A percentile compares a stretch with the other conserved stretches of the same genome.
These are phyloP conservation scores for Penicillium atrosanguineum DNA, from an alignment of 495 filamentous ascomycete species.

Conservation along the genomic window DNA sequence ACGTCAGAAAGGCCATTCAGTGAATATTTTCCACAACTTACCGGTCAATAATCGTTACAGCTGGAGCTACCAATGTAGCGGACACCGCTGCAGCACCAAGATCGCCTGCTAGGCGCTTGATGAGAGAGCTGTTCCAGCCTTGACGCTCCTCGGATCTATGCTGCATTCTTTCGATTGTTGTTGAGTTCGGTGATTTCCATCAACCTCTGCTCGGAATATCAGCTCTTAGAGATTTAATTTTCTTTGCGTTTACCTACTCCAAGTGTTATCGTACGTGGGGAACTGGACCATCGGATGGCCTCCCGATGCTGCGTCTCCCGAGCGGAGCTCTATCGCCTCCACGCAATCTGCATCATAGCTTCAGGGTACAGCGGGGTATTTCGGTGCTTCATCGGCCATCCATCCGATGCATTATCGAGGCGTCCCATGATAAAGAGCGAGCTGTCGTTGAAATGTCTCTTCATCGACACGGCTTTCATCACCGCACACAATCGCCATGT, in stretches of 20 bases:
- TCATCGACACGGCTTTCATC: conserved; percentile 1
- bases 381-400: conserved; percentile 1
- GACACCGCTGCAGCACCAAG: conserved; percentile 29
- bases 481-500: conserved; percentile 11
- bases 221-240: no score
- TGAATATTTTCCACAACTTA: conserved; percentile 1
- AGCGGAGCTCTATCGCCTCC: conserved; percentile 1
- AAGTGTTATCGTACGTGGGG: neutral
- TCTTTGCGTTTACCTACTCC: neutral
- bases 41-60: conserved; percentile 36
- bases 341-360: conserved; percentile 4
- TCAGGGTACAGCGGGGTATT: conserved; percentile 7
- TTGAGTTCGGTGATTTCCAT: no score
- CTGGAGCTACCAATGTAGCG: conserved; percentile 29
- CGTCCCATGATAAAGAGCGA: conserved; percentile 7
- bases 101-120: conserved; percentile 23
- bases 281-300: conserved; percentile 7
- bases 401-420: neutral
- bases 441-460: neutral
- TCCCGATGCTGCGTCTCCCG: conserved; percentile 4
- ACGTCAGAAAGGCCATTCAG: neutral
- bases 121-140: conserved; percentile 8
- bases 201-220: no score
- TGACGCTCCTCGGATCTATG: neutral
- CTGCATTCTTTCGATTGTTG: conserved; percentile 10